Evolutionary conservation across 2,329 filamentous ascomycete species (phyloP).

Genomic region (Dichotomopilus funicola): DNA sequence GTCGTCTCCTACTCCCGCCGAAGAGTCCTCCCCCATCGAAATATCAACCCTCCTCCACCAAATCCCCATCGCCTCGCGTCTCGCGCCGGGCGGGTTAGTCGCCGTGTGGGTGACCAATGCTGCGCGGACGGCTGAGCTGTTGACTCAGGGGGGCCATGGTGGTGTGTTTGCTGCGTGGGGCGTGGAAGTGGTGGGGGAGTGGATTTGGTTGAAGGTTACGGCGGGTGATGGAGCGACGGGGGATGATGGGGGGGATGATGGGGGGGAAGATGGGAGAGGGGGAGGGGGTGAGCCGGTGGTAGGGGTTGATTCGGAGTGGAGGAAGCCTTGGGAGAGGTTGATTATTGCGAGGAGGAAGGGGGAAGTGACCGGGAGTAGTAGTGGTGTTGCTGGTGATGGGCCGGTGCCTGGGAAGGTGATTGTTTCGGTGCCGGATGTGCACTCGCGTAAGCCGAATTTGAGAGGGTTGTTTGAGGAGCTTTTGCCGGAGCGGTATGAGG

Average conservation of each 20-base stretch:
- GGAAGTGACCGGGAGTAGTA: background rate
- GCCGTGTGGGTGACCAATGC: conserved; percentile 78
- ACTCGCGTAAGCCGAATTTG: conserved; percentile 72
- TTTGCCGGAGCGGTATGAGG: conserved; percentile 46
- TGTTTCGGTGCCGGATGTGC: conserved; percentile 64
- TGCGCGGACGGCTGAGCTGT: conserved; percentile 48
- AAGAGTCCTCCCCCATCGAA: no score
- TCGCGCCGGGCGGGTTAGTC: conserved; percentile 51
- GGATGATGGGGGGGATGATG: no score
- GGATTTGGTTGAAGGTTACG: conserved; percentile 75
- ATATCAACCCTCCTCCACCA: conserved; percentile 38
- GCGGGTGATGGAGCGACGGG: no score
- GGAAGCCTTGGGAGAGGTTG: conserved; percentile 71
- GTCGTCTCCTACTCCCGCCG: no score
- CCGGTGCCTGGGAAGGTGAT: conserved; percentile 46
- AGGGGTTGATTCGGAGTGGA: conserved; percentile 53
- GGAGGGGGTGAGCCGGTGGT: conserved; percentile 56
- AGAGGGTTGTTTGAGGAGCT: conserved; percentile 52
- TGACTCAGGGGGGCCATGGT: conserved; percentile 27
- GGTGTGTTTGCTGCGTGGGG: conserved; percentile 64
- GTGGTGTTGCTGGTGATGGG: background rate
- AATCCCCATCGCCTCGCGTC: conserved; percentile 50
- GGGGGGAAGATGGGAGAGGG: no score
- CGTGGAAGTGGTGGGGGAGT: conserved; percentile 59
- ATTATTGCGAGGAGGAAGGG: conserved; percentile 50